A percentile compares a stretch with the other conserved stretches of the same genome.
phyloP scores from a whole-genome alignment of 306 rosid genomes.

The barrel medic (Medicago truncatula) region MtrunA17r5.0-ANR NC_053045.1:59451501-59452000 shows the following conservation, averaged over 20 bases:
- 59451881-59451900: too few species aligned
- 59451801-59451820: slow-evolving; percentile 15
- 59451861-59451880: slow-evolving; percentile 11
- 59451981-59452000: not conserved
- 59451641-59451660: slow-evolving; percentile 44
- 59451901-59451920: too few species aligned
- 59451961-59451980: not conserved
- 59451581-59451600: slow-evolving; percentile 35
- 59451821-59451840: slow-evolving; percentile 11
- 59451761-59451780: slow-evolving; percentile 27
- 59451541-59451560: slow-evolving; percentile 36
- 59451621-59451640: slow-evolving; percentile 34
- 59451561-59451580: slow-evolving; percentile 11
- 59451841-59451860: slow-evolving; percentile 1
- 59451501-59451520: slow-evolving; percentile 52
- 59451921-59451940: not conserved
- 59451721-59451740: slow-evolving; percentile 34
- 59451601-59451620: slow-evolving; percentile 35
- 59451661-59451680: slow-evolving; percentile 33
- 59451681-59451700: slow-evolving; percentile 25
- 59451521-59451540: slow-evolving; percentile 44
- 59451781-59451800: slow-evolving; percentile 35
- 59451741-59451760: slow-evolving; percentile 11
- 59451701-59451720: slow-evolving; percentile 53
- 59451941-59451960: not conserved